Evolutionary conservation across 768 basidiomycete genomes (phyloP).

Genomic region (Naganishia vaughanmartiniae): DNA sequence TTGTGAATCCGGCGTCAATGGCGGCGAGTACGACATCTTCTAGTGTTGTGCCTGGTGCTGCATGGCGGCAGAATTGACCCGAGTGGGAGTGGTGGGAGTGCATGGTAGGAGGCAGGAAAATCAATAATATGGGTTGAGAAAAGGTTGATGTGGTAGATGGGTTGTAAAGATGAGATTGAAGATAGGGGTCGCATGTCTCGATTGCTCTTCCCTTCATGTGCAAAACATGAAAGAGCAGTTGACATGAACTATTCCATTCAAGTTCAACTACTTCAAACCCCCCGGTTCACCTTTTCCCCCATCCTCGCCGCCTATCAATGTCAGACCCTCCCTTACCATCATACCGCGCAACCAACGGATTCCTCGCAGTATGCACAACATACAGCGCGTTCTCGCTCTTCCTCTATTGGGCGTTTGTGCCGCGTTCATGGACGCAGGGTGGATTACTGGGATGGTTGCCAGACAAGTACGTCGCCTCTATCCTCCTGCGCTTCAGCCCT

Average conservation of each 20-base stretch:
- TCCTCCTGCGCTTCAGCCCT: not conserved
- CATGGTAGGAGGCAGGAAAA: conserved; percentile 29
- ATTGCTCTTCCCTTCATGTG: conserved; percentile 26
- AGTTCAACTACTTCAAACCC: too few species aligned
- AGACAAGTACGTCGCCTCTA: conserved; percentile 36
- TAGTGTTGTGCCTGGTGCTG: conserved; percentile 62
- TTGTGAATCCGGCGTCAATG: conserved; percentile 69
- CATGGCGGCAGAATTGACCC: conserved; percentile 90
- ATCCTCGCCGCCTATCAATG: not conserved
- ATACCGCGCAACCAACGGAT: conserved; percentile 38
- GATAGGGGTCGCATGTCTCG: not conserved
- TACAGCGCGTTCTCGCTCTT: conserved; percentile 40
- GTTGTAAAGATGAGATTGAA: not conserved
- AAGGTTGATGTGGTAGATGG: not conserved
- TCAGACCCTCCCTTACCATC: not conserved
- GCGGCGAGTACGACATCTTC: conserved; percentile 80
- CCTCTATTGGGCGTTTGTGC: conserved; percentile 47
- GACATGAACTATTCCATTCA: not conserved
- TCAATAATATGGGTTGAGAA: not conserved
- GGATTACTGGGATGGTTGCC: conserved; percentile 48
- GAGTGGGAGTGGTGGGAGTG: conserved; percentile 78
- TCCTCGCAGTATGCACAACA: conserved; percentile 46
- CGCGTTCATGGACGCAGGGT: conserved; percentile 33
- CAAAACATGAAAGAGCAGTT: not conserved
- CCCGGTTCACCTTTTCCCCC: not conserved